Conservation (phyloP, 2,329 filamentous ascomycete species). For the Phaeosphaeriaceae sp. region DNA sequence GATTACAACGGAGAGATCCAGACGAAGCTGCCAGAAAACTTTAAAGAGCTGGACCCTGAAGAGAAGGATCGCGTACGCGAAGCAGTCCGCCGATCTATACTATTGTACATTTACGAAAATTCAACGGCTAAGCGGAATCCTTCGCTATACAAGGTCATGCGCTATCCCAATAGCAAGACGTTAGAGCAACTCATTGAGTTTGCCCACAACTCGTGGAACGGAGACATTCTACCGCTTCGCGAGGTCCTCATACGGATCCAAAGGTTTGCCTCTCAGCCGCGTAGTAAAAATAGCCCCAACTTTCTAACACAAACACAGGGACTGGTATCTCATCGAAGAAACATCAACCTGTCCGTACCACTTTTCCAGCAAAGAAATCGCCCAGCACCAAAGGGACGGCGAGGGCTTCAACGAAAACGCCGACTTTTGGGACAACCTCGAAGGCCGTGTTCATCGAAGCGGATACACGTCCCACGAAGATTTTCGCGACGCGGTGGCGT, state of each 20-base stretch:
- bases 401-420: slow-evolving; percentile 38
- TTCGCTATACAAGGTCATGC: slow-evolving; percentile 29
- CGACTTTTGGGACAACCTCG: slow-evolving; percentile 47
- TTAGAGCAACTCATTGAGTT: slow-evolving; percentile 36
- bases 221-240: slow-evolving; percentile 39
- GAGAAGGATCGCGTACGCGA: slow-evolving; percentile 32
- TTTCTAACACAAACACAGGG: slow-evolving; percentile 10
- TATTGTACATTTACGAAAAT: slow-evolving; percentile 37
- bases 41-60: slow-evolving; percentile 28
- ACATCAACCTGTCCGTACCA: slow-evolving; percentile 35
- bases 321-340: slow-evolving; percentile 39
- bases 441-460: slow-evolving; percentile 45
- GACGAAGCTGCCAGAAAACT: slow-evolving; percentile 32
- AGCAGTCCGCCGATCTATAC: slow-evolving; percentile 33
- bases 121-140: slow-evolving; percentile 36
- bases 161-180: slow-evolving; percentile 28
- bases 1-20: slow-evolving; percentile 38
- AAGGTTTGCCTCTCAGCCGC: slow-evolving; percentile 21
- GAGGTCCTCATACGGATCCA: slow-evolving; percentile 41
- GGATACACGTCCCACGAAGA: slow-evolving; percentile 48
- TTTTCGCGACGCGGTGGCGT: slow-evolving; percentile 44
- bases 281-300: no score
- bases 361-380: slow-evolving; percentile 25
- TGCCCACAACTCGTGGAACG: slow-evolving; percentile 39
- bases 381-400: slow-evolving; percentile 26